Evolutionary conservation across 208 protist species (phyloP), one percentile per base, ranked within the genome.

Genomic region (Wallacemonas sp.): DNA sequence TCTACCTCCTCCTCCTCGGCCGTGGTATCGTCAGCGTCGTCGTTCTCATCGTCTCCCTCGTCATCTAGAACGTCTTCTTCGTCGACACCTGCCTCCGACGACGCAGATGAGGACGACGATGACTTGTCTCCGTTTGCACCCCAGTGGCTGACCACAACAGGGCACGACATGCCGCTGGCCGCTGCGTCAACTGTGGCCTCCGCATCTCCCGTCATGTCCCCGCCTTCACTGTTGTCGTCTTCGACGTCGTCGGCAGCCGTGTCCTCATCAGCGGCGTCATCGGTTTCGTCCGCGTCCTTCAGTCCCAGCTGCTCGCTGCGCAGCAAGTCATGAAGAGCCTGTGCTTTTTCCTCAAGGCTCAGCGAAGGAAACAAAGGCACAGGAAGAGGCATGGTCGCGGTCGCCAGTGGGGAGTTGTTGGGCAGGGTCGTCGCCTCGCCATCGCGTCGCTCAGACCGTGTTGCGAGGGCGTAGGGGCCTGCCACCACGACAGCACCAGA

Each of bases 401-500:
- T 17, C 53, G 52, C n/a, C 6, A 34, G 8, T 10, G 44, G 54
- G 3, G 54, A 54, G 17, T 3, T 59, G 46, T 29, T 10, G 37
- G 19, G 29, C 12, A 19, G 24, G 10, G 60, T 17, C 6, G 60
- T 12, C 8, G 44, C 21, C 33, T 46, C 60, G 3, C 60, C 41
- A 17, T 59, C 37, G 12, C 86, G 81, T 5, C 86, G 76, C n/a
- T 82, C 79, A 0, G 53, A 33, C 1, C 86, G 76, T 0, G 79
- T 89, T 15, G 86, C 79, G 26, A 81, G 62, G 2, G 75, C 86
- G 54, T 89, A 92, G 45, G 79, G 76, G 22, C 85, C 85, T 1
- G 77, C 85, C 15, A 78, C 68, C 22, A 57, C 19, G 21, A 26
- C 58, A 13, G 38, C 34, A 10, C 24, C 17, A 10, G 38, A n/a